Base-by-base conservation (phyloP, 306 rosid genomes). In the Acacia crassicarpa region DNA sequence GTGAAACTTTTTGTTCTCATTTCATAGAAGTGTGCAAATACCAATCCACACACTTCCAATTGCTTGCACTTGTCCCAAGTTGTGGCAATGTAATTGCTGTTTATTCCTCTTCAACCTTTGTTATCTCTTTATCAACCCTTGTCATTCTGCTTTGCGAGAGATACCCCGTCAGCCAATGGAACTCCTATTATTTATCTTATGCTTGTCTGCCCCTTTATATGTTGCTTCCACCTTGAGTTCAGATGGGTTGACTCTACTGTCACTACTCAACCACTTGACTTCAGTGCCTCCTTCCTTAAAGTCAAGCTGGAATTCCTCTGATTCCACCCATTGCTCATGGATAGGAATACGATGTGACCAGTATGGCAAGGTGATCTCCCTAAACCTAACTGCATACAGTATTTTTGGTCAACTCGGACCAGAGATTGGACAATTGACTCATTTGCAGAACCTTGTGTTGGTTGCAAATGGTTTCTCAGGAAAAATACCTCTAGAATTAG, bases 291-390 rank as follows among this genome's bases (percentile, higher is more conserved):
- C 88, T 22, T 46, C 80, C 67, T 71, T 93, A 32, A 71, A 38
- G 70, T 88, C 87, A 16, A 76, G 83, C 65, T 94, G 97, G 97
- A 78, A 72, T 69, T 76, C 84, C 17, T 91, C 91, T 69, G 81
- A 91, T 83, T 84, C 91, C 75, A 86, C 88, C 67, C 94, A 94
- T n/a, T 94, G 98, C 78, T 84, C 88, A 14, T 94, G 98, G 98
- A 66, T 27, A 0, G 98, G 97, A 74, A 78, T 94, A 23, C n/a
- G 74, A 19, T 92, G 98, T 48, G 85, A 89, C 86, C 67, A 10
- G 48, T 20, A 75, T 63, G 76, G 77, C 63, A 44, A 67, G 71
- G 90, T 92, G 10, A 3, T 89, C 65, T 76, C 86, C 83, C 87
- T 94, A 12, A 85, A 92, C 53, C 88, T 94, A 77, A 49, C 92